phyloP scores from a whole-genome alignment of 306 rosid species.

The Acacia crassicarpa region DNA sequence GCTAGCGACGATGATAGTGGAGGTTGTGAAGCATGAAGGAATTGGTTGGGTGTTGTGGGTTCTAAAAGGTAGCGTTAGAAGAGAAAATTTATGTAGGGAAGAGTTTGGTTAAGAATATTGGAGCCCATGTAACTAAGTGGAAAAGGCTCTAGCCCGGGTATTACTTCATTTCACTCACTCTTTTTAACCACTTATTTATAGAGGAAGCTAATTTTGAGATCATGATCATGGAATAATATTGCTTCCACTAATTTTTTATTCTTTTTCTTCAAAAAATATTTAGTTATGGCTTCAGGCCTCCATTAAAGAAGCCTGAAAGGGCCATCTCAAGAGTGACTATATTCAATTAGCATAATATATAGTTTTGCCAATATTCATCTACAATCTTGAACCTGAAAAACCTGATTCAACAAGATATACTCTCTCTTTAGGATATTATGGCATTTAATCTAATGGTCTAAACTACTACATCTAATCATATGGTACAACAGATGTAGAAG shows the following conservation, averaged over 20 bases:
- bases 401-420: slow-evolving; percentile 5
- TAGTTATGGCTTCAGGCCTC: neutral
- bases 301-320: slow-evolving; percentile 13
- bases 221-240: neutral
- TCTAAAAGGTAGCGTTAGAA: too few relatives aligned
- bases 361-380: neutral
- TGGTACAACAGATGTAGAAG: neutral
- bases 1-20: too few relatives aligned
- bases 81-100: too few relatives aligned
- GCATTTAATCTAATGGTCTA: neutral
- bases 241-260: neutral
- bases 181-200: neutral
- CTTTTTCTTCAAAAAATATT: neutral
- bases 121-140: neutral
- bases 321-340: neutral
- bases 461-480: neutral
- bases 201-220: neutral
- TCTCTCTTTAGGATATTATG: neutral
- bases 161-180: neutral
- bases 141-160: too few relatives aligned
- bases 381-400: slow-evolving; percentile 1
- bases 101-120: too few relatives aligned
- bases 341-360: neutral
- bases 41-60: too few relatives aligned
- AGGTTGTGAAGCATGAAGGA: too few relatives aligned